phyloP scores from a whole-genome alignment of 176 grass and related monocot species.

The Oryza longistaminata region DNA sequence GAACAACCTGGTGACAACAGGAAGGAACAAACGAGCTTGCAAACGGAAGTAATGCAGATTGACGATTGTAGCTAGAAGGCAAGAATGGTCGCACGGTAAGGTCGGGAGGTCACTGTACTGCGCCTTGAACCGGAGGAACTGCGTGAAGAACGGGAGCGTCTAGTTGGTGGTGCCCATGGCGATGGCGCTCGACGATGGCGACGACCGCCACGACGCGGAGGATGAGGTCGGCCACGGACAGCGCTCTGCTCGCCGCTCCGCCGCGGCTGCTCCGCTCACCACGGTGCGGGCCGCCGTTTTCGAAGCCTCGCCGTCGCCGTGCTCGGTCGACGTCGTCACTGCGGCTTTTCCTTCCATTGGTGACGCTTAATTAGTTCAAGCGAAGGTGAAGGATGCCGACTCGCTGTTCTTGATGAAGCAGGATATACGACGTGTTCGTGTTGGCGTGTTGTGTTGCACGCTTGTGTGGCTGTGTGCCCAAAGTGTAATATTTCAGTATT shows the following conservation, averaged over 20 bases:
- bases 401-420: not conserved
- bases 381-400: too few species aligned
- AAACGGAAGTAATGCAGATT: too few species aligned
- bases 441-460: not conserved
- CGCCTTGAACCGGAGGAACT: constrained; percentile 77
- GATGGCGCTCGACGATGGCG: constrained; percentile 63
- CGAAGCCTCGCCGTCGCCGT: constrained; percentile 30
- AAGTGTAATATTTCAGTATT: not conserved
- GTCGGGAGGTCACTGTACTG: constrained; percentile 67
- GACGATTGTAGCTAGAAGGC: too few species aligned
- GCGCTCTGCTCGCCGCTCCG: not conserved
- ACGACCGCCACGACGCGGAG: constrained; percentile 43
- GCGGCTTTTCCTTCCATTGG: constrained; percentile 23
- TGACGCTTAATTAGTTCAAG: too few species aligned
- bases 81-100: constrained; percentile 32
- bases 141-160: constrained; percentile 69
- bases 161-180: constrained; percentile 84
- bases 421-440: too few species aligned
- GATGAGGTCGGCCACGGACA: constrained; percentile 48
- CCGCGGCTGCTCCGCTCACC: not conserved
- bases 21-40: not conserved
- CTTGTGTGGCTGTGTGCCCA: not conserved
- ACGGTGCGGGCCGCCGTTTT: not conserved
- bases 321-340: not conserved
- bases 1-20: too few species aligned